These are phyloP conservation scores for Fomitiporia mediterranea DNA, from an alignment of 1,284 basidiomycete genomes.

Conservation along the genomic window DNA sequence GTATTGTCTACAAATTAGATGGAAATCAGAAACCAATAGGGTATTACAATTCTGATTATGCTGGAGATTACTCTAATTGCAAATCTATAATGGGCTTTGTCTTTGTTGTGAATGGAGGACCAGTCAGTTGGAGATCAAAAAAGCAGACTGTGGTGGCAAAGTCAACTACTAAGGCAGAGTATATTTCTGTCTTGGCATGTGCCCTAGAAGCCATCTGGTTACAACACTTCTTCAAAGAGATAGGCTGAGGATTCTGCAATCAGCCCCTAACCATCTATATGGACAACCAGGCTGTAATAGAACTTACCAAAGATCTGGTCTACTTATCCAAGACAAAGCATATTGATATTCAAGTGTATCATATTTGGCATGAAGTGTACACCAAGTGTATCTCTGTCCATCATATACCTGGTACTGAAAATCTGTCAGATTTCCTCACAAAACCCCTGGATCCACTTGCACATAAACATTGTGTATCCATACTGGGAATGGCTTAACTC, in stretches of 20 bases:
- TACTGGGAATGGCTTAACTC: constrained; percentile 1
- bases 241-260: neutral
- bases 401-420: constrained; percentile 4
- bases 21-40: constrained; percentile 8
- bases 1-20: constrained; percentile 26
- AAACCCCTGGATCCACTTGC: neutral
- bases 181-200: constrained; percentile 25
- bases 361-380: constrained; percentile 31
- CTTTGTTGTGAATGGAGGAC: constrained; percentile 24
- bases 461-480: neutral
- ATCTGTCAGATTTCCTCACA: constrained; percentile 12
- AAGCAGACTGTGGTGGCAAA: constrained; percentile 25
- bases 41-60: constrained; percentile 30
- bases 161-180: constrained; percentile 28
- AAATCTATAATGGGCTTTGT: constrained; percentile 27
- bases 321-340: constrained; percentile 36
- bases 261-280: neutral
- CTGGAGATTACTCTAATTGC: constrained; percentile 21
- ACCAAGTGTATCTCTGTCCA: neutral
- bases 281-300: constrained; percentile 26
- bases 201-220: constrained; percentile 24
- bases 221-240: constrained; percentile 1
- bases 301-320: constrained; percentile 32
- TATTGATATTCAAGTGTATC: constrained; percentile 39
- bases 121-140: constrained; percentile 25